Conservation (phyloP, 2,329 filamentous ascomycete species). For the Trichothecium sympodiale region DNA sequence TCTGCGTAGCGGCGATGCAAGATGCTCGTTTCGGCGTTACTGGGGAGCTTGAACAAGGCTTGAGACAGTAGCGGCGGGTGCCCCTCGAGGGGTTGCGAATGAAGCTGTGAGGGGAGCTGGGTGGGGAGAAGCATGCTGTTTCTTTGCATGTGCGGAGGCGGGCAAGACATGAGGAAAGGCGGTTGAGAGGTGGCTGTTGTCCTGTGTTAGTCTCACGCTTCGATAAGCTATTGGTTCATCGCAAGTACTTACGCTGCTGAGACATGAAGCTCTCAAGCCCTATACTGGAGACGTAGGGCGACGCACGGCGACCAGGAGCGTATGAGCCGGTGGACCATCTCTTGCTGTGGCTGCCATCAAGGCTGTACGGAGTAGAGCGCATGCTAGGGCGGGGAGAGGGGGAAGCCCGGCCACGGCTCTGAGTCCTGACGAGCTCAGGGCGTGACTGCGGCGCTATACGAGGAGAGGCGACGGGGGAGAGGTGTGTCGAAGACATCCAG, state of each 20-base stretch:
- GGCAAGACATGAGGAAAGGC: conserved; percentile 42
- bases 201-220: background rate
- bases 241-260: conserved; percentile 42
- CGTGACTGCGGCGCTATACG: conserved; percentile 46
- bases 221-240: conserved; percentile 19
- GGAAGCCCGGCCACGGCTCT: conserved; percentile 59
- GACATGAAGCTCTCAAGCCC: conserved; percentile 47
- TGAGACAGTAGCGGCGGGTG: conserved; percentile 57
- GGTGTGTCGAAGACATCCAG: conserved; percentile 58
- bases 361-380: conserved; percentile 59
- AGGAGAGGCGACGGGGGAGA: conserved; percentile 65
- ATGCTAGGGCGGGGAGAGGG: conserved; percentile 59
- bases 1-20: conserved; percentile 62
- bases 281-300: conserved; percentile 53
- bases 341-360: conserved; percentile 59
- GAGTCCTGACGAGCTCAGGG: conserved; percentile 49
- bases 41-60: conserved; percentile 61
- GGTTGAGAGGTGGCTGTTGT: conserved; percentile 34
- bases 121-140: conserved; percentile 47
- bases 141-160: conserved; percentile 27
- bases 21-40: conserved; percentile 56
- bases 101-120: conserved; percentile 39
- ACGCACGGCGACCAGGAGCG: conserved; percentile 45
- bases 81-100: conserved; percentile 41
- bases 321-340: conserved; percentile 72